Evolutionary conservation across 192 early-diverging fungal species (phyloP), one percentile per base, ranked within the genome.

Genomic region (Umbelopsis vinacea): DNA sequence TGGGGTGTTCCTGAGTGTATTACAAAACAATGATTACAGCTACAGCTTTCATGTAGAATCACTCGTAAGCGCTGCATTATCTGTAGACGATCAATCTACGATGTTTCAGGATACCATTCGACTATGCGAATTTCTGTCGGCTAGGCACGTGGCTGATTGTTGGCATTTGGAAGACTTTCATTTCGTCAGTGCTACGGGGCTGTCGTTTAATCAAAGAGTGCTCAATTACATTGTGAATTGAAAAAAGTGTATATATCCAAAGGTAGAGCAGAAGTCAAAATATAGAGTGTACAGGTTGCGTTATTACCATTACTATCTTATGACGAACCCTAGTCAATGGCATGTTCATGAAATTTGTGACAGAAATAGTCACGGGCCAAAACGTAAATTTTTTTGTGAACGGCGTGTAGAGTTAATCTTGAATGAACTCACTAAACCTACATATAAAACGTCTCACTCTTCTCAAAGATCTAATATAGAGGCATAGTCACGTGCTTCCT

Each of bases 141-240:
- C 26, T 26, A 22, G 10, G 14, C 11, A 26, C 3, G 22, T 22
- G n/a, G 53, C 26, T 26, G 23, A 26, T 14, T 26, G 23, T 2
- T 54, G 53, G 53, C 53, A 54, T 54, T 54, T 54, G n/a, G 53
- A 54, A 24, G 53, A 54, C 14, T 54, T 54, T 22, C 6, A 26
- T 0, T 7, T 22, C 4, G 26, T 54, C 14, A 54, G 21, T 24
- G 26, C 12, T 54, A 26, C 26, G 23, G 23, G 7, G 4, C 53
- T 26, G 23, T 11, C 22, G 26, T 54, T 54, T 22, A 14, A 26
- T 14, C 53, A 24, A 26, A 23, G 26, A 24, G 26, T 26, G 10
- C 26, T 23, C 12, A 54, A 54, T 26, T 23, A 54, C 26, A 54
- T 24, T 12, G 26, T 54, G 12, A 54, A 24, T 14, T 54, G 29